phyloP scores from a whole-genome alignment of 2,329 filamentous ascomycete species.

The Colletotrichum horii region DNA sequence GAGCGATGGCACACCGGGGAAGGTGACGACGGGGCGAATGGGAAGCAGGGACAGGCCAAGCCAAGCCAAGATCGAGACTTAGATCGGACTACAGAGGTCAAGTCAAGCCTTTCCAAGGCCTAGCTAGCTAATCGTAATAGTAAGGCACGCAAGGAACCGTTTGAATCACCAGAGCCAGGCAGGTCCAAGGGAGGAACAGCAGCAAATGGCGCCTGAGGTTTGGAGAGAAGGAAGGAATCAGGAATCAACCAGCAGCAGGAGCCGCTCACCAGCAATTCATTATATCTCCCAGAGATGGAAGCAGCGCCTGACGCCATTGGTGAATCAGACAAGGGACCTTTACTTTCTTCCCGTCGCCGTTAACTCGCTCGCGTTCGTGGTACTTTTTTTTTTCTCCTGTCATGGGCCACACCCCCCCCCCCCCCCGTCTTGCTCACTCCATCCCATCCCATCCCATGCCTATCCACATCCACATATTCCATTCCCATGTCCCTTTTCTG shows the following conservation, averaged over 20 bases:
- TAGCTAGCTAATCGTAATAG: not conserved
- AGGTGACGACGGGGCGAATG: not conserved
- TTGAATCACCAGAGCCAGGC: not conserved
- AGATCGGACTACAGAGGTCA: not conserved
- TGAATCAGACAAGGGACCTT: not conserved
- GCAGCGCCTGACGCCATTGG: constrained; percentile 3
- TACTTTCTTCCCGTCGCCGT: not conserved
- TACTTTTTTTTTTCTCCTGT: not conserved
- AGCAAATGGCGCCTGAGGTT: not conserved
- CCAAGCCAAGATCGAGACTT: not conserved
- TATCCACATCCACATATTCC: not conserved
- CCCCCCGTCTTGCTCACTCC: not conserved
- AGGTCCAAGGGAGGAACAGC: not conserved
- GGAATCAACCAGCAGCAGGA: not conserved
- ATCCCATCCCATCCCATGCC: not conserved
- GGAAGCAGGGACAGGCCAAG: not conserved
- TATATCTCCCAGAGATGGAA: not conserved
- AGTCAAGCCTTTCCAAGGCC: not conserved
- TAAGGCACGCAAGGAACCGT: not conserved
- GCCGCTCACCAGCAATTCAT: constrained; percentile 5
- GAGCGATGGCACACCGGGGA: not conserved
- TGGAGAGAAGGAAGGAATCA: not conserved
- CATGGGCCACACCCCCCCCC: not conserved
- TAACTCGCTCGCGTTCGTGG: not conserved
- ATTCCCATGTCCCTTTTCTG: not conserved